Conservation (phyloP, 768 basidiomycete species). For the Mycena capillaripes region DNA sequence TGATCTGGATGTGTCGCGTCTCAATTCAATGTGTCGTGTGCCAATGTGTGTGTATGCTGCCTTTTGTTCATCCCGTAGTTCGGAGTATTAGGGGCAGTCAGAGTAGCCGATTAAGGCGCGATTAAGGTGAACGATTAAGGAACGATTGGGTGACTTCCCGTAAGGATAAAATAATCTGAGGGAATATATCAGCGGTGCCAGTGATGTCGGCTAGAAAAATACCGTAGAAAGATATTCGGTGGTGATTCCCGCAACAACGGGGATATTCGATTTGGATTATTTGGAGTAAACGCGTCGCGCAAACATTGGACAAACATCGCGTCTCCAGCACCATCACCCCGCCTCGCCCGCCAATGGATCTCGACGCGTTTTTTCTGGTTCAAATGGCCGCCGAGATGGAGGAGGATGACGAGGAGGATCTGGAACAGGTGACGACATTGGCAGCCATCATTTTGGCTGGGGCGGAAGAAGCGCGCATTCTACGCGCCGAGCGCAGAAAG, state of each 20-base stretch:
- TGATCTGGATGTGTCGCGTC: no score
- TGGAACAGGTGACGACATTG: no score
- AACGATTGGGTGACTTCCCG: no score
- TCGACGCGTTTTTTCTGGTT: neutral
- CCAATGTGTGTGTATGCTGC: no score
- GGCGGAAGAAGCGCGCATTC: neutral
- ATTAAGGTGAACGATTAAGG: neutral
- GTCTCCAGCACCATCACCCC: neutral
- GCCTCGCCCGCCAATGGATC: neutral
- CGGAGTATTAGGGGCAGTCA: conserved; percentile 1
- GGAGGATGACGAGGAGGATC: neutral
- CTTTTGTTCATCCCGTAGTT: no score
- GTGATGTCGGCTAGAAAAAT: no score
- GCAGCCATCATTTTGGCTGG: neutral
- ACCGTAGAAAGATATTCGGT: no score
- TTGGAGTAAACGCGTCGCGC: neutral
- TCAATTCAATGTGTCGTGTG: no score
- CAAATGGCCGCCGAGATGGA: neutral
- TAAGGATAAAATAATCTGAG: no score
- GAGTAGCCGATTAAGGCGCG: neutral
- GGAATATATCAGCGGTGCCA: no score
- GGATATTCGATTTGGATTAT: neutral
- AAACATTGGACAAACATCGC: neutral
- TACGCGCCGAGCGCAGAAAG: conserved; percentile 14
- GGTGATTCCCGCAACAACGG: no score